Evolutionary conservation across 73 alveolate species (phyloP), one percentile per base, ranked within the genome.

Genomic region (Paraurostyla sp.): DNA sequence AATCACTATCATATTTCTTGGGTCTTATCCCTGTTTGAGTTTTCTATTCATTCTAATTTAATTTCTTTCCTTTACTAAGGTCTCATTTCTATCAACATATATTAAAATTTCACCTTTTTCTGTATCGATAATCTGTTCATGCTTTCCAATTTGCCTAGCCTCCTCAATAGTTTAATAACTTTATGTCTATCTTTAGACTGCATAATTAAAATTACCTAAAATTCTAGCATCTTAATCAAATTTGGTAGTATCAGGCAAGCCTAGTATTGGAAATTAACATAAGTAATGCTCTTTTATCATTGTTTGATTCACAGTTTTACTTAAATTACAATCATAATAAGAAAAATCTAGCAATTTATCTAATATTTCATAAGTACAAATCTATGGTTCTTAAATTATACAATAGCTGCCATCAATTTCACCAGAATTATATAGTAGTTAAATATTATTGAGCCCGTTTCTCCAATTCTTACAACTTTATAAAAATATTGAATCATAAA

Each of bases 1-100:
- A n/a, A 93, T 29, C 18, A 93, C 41, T 27, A 91, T 15, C 33
- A 52, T 9, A 20, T 52, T 52, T 52, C 23, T 52, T 18, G 13
- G 13, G 69, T 6, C n/a, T n/a, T n/a, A 11, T 42, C 87, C 76
- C n/a, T n/a, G n/a, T n/a, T n/a, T n/a, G n/a, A n/a, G n/a, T n/a
- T n/a, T n/a, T n/a, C n/a, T n/a, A n/a, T 20, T 16, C 23, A 0
- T 85, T 49, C 4, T 71, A 45, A 38, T 75, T 78, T 45, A 68
- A 29, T 50, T 80, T 57, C 78, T 76, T 76, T 68, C 97, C 51
- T 78, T 68, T 32, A 91, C 75, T 43, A 93, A 62, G 48, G 85
- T 84, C 68, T 87, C 40, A 71, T 91, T 92, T 56, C 68, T 71
- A 63, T 65, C 59, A 49, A 93, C 54, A 6, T 80, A 49, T 20